Evolutionary conservation across 768 basidiomycete genomes (phyloP).

Genomic region (Hortiboletus flavorubellus): DNA sequence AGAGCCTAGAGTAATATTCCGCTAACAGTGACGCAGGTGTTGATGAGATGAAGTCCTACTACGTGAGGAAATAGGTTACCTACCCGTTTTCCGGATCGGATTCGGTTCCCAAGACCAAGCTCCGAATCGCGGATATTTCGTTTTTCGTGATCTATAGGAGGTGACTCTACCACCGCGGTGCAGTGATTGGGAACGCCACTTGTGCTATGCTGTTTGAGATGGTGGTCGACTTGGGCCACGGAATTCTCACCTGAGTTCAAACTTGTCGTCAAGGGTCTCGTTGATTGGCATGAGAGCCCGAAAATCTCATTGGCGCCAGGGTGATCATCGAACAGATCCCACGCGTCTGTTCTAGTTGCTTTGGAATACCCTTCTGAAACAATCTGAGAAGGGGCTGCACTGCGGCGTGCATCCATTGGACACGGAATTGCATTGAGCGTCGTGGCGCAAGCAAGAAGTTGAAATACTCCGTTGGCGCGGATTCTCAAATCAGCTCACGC

Average conservation of each 20-base stretch:
- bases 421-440: conserved; percentile 5
- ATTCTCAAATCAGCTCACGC: conserved; percentile 8
- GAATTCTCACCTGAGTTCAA: neutral
- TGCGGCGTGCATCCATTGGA: conserved; percentile 1
- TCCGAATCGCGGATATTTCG: neutral
- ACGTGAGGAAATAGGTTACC: neutral
- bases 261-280: neutral
- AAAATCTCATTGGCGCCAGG: conserved; percentile 1
- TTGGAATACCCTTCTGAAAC: neutral
- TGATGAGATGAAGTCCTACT: neutral
- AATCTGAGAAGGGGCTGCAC: neutral
- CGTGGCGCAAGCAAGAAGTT: conserved; percentile 11
- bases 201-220: neutral
- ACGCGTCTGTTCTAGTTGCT: neutral
- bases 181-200: conserved; percentile 2
- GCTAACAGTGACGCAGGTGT: no score
- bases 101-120: neutral
- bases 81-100: neutral
- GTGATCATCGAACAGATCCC: conserved; percentile 3
- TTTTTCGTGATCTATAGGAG: neutral
- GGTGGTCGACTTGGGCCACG: neutral
- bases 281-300: conserved; percentile 6
- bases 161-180: neutral
- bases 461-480: neutral
- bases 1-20: neutral